Percentiles rank a stretch among this genome's conserved stretches.
These are phyloP conservation scores for Orychophragmus violaceus DNA, from an alignment of 345 rosid species.

Conservation along the genomic window DNA sequence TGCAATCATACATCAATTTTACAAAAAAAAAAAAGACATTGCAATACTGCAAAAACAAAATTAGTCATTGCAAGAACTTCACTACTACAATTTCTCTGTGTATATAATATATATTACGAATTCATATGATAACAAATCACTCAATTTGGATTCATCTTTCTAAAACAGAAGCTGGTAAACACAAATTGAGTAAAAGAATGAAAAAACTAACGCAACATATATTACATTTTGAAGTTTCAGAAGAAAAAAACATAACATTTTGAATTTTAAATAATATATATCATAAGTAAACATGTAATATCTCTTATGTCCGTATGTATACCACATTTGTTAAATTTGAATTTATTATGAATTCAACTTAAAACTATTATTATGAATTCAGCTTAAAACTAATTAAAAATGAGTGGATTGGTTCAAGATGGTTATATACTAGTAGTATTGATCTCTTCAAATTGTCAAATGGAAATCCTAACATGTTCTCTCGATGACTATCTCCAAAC, in stretches of 20 bases:
- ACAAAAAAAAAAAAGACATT: background rate
- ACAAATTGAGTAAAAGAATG: no score
- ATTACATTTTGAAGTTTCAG: background rate
- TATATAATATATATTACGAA: background rate
- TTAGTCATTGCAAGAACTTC: background rate
- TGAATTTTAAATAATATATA: background rate
- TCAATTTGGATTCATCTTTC: background rate
- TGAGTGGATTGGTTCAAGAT: no score
- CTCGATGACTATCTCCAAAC: no score
- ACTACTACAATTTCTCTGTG: background rate
- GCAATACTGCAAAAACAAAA: background rate
- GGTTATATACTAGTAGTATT: no score
- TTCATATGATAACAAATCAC: background rate
- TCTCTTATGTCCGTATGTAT: no score
- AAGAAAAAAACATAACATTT: no score
- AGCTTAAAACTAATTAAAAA: no score
- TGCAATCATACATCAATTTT: background rate
- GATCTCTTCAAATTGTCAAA: no score
- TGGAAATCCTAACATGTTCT: no score
- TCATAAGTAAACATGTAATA: background rate
- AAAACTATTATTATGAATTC: no score
- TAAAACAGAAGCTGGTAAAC: background rate
- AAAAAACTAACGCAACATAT: background rate
- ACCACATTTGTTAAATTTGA: no score
- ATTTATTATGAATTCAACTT: no score